Base-by-base conservation (phyloP, 768 basidiomycete species). In the Plicaturopsis crispa region DNA sequence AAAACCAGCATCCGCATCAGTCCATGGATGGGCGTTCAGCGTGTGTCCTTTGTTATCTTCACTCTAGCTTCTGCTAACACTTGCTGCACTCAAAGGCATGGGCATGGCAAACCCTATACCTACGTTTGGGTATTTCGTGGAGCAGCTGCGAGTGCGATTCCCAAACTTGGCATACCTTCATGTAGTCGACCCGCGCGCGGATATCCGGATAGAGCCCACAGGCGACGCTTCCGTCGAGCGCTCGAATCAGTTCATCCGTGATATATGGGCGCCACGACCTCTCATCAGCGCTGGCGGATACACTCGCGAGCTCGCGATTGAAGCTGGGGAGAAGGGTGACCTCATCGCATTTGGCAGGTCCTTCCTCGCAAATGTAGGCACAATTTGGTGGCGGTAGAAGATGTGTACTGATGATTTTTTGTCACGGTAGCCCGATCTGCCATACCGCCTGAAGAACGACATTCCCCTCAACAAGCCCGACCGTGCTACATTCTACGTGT, bases 1-100 rank as follows among this genome's bases (percentile, higher is more conserved):
- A 65, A 65, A n/a, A 65, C 72, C 1, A 76, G 60, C 0, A 59
- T 85, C 30, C 65, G 81, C 6, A 28, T 84, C 23, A 73, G 74
- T 41, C 80, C 77, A 3, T 82, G 73, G 75, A 61, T 57, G 30
- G 32, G 32, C 2, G 62, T 57, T 45, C 66, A 69, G 46, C 63
- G 67, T 65, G 18, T 33, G 35, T 40, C 33, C 14, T 44, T 52
- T 4, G 44, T 47, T 12, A 8, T 6, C 5, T 22, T 12, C 14
- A 4, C n/a, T 11, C 18, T 10, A 24, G 5, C 18, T n/a, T n/a
- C 48, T 51, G 41, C 18, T 48, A 7, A 47, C 54, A 36, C 30
- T 44, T 22, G 43, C 47, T 28, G 47, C 49, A 31, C 33, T 39
- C 4, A 2, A 44, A 68, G 69, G 63, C 31, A 75, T 80, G 73